Evolutionary conservation across 371 early-diverging fungal species (phyloP), one percentile per base, ranked within the genome.

Genomic region (Syncephalis plumigaleata): DNA sequence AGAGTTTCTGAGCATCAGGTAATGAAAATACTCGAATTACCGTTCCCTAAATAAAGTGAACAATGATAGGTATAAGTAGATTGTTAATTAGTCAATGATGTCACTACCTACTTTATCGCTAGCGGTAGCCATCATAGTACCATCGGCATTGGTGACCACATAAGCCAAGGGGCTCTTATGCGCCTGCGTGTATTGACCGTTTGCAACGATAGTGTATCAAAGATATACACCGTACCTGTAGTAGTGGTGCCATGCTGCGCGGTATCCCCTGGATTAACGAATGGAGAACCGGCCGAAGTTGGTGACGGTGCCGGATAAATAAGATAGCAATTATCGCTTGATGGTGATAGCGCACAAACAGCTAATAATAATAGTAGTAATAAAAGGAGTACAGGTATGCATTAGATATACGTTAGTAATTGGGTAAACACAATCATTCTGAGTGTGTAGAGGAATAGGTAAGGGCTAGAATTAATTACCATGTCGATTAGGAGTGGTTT

Each of bases 21-120:
- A 91, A 70, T 1, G 88, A 74, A 55, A 91, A 95, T 9, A 97
- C 91, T 15, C 97, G 80, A 46, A 97, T 90, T 1, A 97, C 86
- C 1, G 97, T 97, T 1, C 97, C 97, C 85, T 86, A 51, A 36
- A 25, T 18, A 36, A 20, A 27, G 26, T 18, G 36, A 9, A 15
- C 18, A 16, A 24, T 36, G 36, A 16, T 50, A 26, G 26, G 36
- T 9, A n/a, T 7, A 15, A n/a, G n/a, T 37, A 46, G 3, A 47
- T 16, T 15, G 39, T 7, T 31, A 7, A 31, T 31, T 11, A 31
- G 13, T 40, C 13, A 26, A 20, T 9, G 8, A 13, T 21, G 9
- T 25, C 17, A 23, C 3, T n/a, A 42, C 38, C 45, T 61, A 76
- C 87, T 82, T 91, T 93, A 54, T 94, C 94, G 58, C 86, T 84